Evolutionary conservation across 2,329 filamentous ascomycete species (phyloP).

Genomic region (Fusarium haematococcum): DNA sequence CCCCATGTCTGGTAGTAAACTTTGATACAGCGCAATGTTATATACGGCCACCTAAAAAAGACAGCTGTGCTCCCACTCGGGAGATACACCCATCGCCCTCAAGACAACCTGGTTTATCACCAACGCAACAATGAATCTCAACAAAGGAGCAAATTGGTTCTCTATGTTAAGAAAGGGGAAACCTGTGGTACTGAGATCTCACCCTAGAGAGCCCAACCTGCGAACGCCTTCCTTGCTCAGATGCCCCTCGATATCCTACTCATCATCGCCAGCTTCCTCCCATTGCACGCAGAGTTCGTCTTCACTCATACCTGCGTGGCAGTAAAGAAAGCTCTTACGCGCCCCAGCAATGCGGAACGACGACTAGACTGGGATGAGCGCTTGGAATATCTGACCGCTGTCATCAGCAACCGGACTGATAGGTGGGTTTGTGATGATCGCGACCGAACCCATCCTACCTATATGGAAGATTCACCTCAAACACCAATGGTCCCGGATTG

Average conservation of each 20-base stretch:
- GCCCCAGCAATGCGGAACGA: neutral
- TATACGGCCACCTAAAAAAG: neutral
- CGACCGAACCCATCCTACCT: neutral
- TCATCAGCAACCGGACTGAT: neutral
- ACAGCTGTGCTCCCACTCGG: neutral
- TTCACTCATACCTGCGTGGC: neutral
- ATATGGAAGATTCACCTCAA: neutral
- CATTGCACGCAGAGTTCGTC: neutral
- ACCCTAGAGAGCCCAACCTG: neutral
- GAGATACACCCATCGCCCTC: no score
- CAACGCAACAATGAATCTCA: neutral
- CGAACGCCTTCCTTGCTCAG: neutral
- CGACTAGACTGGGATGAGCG: neutral
- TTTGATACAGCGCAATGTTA: neutral
- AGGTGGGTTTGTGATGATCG: conserved; percentile 3
- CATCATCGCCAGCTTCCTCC: neutral
- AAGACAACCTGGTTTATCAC: neutral
- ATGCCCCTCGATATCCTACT: neutral
- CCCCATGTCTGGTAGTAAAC: neutral
- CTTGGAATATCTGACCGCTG: neutral
- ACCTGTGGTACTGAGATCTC: neutral
- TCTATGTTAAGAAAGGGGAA: neutral
- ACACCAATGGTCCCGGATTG: neutral
- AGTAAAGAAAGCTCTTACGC: neutral
- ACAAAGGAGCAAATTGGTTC: neutral